Evolutionary conservation across 164 flowering plant genomes (phyloP), one percentile per base, ranked within the genome.

Genomic region (Chloranthus sessilifolius): DNA sequence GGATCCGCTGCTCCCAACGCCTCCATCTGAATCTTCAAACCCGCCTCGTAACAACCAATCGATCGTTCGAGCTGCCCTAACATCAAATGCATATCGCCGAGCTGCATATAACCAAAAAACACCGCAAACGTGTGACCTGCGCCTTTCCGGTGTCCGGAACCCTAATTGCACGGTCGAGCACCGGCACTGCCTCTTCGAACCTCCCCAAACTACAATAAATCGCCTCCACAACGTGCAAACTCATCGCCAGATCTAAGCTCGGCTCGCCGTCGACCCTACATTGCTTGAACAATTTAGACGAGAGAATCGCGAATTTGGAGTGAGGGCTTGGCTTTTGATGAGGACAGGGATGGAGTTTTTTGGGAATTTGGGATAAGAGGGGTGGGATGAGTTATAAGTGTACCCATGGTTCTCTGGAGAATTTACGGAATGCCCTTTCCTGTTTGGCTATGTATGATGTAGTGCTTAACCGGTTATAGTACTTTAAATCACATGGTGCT

Each of bases 71-170:
- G 73, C 63, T 81, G 83, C 0, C 96, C 99, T 1, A 94, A 76
- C 99, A 89, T 88, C 34, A 95, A 86, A 54, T 70, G 79, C 50
- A 97, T 89, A 52, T 94, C 99, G 1, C 99, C 99, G 1, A 94
- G 68, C 74, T 94, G 99, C 99, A 94, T 94, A 56, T 78, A 69
- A 33, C 99, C 99, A 0, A 95, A 86, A 57, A 94, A 94, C 22
- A 77, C 82, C 0, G 97, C 99, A 2, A 94, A 79, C 19, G 97
- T 89, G 64, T 94, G 92, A 61, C 89, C 95, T 44, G 88, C 60
- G 1, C 97, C 99, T 20, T 60, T 5, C 34, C 2, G 2, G 71
- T 62, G 12, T 82, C 90, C 7, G 95, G 90, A 12, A 89, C 87
- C 60, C 27, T 25, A 43, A 94, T 81, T 17, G 99, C 94, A 55